These are phyloP conservation scores for Papiliotrema laurentii DNA, from an alignment of 1,284 basidiomycete genomes.

Conservation along the genomic window DNA sequence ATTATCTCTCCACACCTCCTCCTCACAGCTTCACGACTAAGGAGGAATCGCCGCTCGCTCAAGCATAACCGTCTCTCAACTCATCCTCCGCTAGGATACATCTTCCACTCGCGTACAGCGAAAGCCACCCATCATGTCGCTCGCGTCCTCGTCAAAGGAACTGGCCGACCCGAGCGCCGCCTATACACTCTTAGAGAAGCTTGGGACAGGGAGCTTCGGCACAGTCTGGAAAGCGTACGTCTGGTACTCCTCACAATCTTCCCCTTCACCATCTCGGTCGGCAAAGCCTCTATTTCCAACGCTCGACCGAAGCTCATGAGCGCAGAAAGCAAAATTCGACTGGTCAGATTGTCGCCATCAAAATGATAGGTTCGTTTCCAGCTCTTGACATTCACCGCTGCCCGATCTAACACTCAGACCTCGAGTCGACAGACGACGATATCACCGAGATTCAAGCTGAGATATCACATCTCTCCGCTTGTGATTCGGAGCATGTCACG, in stretches of 20 bases:
- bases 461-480: constrained; percentile 90
- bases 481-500: constrained; percentile 93
- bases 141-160: neutral
- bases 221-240: constrained; percentile 89
- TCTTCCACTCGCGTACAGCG: neutral
- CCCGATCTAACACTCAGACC: constrained; percentile 34
- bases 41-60: too few species aligned
- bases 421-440: constrained; percentile 76
- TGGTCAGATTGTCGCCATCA: constrained; percentile 92
- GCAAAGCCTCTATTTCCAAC: constrained; percentile 13
- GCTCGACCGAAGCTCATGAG: neutral
- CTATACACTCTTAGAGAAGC: constrained; percentile 88
- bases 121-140: neutral
- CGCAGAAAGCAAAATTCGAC: constrained; percentile 79
- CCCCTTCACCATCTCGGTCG: too few species aligned
- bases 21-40: too few species aligned
- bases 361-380: constrained; percentile 75
- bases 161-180: constrained; percentile 69
- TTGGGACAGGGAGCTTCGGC: constrained; percentile 96
- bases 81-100: neutral
- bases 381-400: neutral
- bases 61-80: too few species aligned
- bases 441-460: constrained; percentile 97
- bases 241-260: too few species aligned
- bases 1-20: too few species aligned